Evolutionary conservation across 1,284 basidiomycete species (phyloP), one percentile per base, ranked within the genome.

Genomic region (Pterulicium gracile): DNA sequence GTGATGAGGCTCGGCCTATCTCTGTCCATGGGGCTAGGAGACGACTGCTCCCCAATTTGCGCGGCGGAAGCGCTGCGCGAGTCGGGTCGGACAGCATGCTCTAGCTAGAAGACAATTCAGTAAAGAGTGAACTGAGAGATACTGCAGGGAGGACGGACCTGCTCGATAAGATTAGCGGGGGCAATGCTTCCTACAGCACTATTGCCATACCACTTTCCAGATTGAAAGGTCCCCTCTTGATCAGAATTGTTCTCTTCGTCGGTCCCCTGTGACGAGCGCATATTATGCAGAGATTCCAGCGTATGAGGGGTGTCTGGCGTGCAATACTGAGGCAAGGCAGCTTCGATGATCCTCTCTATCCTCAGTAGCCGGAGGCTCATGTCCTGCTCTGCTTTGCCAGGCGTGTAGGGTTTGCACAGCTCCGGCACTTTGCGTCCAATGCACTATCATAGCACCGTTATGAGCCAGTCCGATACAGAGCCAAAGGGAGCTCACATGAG

Each of bases 131-230:
- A 44, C 27, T 46, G 51, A 10, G 42, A 27, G 7, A 42, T 20
- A 18, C 43, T 17, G 40, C 48, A 18, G 27, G 44, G 49, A 51
- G 43, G 18, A 59, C 65, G 55, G 58, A 84, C 86, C 70, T 88
- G 85, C 58, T 88, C 81, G 49, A 89, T 68, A 47, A 89, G 79
- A 40, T 81, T 77, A 42, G 73, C 78, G 23, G 85, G 81, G 36
- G 84, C 83, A 52, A 89, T 72, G 55, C 82, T 85, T 20, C 82
- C 82, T 1, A 80, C 81, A 14, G 81, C 85, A 58, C 81, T 84
- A 55, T 77, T 81, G n/a, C 86, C 85, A 54, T 79, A 88, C 86
- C 87, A 88, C 59, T 79, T 81, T 20, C 86, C 86, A 56, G 79
- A 82, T 56, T 88, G 83, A 55, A 88, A 83, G 22, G 76, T 75